Base-by-base conservation (phyloP, 495 filamentous ascomycete genomes). In the Podospora australis region DNA sequence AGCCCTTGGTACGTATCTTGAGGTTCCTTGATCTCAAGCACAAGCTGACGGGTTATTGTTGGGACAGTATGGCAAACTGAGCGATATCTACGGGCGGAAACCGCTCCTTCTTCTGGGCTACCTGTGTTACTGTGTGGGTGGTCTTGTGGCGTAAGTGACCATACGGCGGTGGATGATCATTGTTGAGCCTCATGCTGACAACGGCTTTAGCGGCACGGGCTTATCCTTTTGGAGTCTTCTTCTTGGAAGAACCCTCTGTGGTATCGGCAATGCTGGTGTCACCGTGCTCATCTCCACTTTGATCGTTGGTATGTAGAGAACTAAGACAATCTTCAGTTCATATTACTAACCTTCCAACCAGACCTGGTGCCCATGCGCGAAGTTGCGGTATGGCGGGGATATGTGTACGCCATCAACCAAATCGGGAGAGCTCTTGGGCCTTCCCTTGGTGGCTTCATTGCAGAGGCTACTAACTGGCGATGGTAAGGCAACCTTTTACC, bases 331-430 rank as follows among this genome's bases (percentile, higher is more conserved):
- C n/a, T n/a, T n/a, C n/a, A n/a, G n/a, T n/a, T n/a, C n/a, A n/a
- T n/a, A n/a, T n/a, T 22, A 7, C 25, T 22, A 22, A 23, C 2
- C 7, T 6, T 19, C 2, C 6, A 0, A 39, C 17, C n/a, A 53
- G 52, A 55, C 32, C 52, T 51, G 7, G 42, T 55, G 0, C 48
- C 52, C 2, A 36, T 55, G 10, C 52, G 52, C 13, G 52, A 55
- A 8, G 52, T 55, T 4, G 52, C 52, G n/a, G 52, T 55, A 6
- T 55, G 52, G 52, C 47, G 52, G 29, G 43, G 52, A 6, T 55
- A 55, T 17, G 52, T 43, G 6, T 55, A 55, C 28, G 36, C 52
- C 2, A 24, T 55, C 26, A 55, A 55, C 28, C 52, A 55, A 19
- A 20, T 51, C n/a, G 52, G 52, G 2, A 34, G 52, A 10, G 52